These are phyloP conservation scores for Mortierella hygrophila DNA, from an alignment of 192 early-diverging fungal genomes.

Conservation along the genomic window DNA sequence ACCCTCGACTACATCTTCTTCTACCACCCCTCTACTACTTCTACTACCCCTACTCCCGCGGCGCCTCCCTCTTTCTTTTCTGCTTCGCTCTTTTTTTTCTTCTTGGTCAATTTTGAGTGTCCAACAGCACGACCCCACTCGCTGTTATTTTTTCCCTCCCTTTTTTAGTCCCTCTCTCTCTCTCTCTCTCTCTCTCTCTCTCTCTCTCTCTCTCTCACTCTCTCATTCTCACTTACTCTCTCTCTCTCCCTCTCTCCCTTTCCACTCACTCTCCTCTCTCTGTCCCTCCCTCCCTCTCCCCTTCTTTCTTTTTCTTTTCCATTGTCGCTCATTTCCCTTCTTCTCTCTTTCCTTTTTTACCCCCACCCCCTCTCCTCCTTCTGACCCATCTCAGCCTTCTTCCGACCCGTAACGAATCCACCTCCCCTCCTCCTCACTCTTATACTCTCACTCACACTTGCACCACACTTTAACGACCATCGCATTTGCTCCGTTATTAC, in stretches of 20 bases:
- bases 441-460: background rate
- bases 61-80: background rate
- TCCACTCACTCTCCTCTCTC: no score
- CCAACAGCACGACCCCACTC: no score
- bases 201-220: background rate
- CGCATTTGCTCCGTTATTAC: no score
- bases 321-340: background rate
- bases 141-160: background rate
- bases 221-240: background rate
- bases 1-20: background rate
- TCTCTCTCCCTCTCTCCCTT: background rate
- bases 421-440: background rate
- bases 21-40: background rate
- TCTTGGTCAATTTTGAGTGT: background rate
- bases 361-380: background rate
- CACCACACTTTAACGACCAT: background rate
- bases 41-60: background rate
- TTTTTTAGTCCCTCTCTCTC: background rate
- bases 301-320: constrained; percentile 1
- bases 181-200: background rate
- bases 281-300: background rate
- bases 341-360: background rate
- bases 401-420: background rate
- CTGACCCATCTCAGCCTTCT: background rate
- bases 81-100: background rate